Evolutionary conservation across 148 eudicot species (phyloP).

Genomic region (Fallopia convolvulus): DNA sequence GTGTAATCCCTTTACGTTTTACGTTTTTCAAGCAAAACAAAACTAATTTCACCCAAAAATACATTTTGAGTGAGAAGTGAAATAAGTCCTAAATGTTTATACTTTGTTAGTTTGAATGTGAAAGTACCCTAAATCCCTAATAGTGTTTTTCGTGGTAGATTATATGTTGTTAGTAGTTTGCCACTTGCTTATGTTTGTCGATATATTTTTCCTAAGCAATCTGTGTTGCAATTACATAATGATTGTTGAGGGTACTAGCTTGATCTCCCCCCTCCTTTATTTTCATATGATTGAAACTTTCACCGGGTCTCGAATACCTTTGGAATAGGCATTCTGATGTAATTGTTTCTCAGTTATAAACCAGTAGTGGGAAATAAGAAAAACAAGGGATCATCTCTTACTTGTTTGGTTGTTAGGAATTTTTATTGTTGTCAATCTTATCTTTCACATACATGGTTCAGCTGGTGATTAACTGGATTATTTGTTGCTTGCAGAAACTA

Average conservation of each 20-base stretch:
- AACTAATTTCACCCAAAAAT: too few relatives aligned
- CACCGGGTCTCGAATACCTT: background rate
- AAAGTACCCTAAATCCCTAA: background rate
- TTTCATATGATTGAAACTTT: background rate
- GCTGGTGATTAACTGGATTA: background rate
- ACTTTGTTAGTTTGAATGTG: background rate
- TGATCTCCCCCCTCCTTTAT: background rate
- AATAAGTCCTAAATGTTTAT: background rate
- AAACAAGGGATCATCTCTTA: conserved; percentile 6
- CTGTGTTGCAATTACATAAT: background rate
- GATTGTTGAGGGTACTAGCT: background rate
- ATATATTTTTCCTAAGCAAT: background rate
- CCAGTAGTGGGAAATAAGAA: background rate
- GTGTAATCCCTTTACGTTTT: too few relatives aligned
- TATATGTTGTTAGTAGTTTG: background rate
- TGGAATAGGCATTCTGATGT: background rate
- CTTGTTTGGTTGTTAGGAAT: conserved; percentile 7
- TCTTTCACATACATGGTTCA: background rate
- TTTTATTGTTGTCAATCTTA: background rate
- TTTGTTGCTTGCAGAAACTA: conserved; percentile 51
- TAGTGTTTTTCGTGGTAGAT: background rate
- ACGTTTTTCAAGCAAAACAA: too few relatives aligned
- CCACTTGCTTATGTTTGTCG: background rate
- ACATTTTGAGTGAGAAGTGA: too few relatives aligned
- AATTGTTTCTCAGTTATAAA: background rate